Conservation (phyloP, 495 filamentous ascomycete genomes). For the Rhizodiscina lignyota region DNA sequence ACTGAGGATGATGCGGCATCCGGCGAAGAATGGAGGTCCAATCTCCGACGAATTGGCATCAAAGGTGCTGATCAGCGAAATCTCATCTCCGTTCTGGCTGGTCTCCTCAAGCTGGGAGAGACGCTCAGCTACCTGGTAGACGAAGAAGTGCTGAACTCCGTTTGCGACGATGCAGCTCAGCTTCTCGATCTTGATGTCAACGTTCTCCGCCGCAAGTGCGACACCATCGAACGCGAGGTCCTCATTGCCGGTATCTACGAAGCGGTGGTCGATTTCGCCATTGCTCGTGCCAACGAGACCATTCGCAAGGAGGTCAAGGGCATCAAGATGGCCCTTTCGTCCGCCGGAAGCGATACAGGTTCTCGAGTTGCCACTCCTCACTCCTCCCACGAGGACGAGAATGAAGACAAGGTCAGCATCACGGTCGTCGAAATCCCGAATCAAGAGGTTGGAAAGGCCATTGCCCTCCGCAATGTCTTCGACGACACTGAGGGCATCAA, state of each 20-base stretch:
- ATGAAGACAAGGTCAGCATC: constrained; percentile 71
- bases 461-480: constrained; percentile 75
- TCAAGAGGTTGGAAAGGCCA: constrained; percentile 63
- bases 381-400: constrained; percentile 47
- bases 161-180: constrained; percentile 80
- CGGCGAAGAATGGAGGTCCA: constrained; percentile 76
- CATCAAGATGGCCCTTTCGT: constrained; percentile 42
- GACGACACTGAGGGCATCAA: constrained; percentile 89
- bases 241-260: constrained; percentile 83
- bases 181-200: constrained; percentile 79
- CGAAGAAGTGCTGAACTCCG: constrained; percentile 64
- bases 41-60: constrained; percentile 79
- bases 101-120: constrained; percentile 80
- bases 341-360: constrained; percentile 37
- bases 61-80: constrained; percentile 67
- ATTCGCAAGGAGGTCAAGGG: constrained; percentile 57
- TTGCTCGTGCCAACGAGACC: constrained; percentile 75
- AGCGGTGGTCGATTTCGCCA: constrained; percentile 87
- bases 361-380: constrained; percentile 39
- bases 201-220: constrained; percentile 58
- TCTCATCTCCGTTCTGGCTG: constrained; percentile 69
- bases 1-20: constrained; percentile 86
- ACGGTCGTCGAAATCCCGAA: constrained; percentile 77
- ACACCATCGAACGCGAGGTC: constrained; percentile 64
- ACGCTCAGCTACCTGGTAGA: constrained; percentile 74